A percentile compares a stretch with the other conserved stretches of the same genome.
phyloP scores from a whole-genome alignment of 1,284 basidiomycete species.

The Tremellales sp. region DNA sequence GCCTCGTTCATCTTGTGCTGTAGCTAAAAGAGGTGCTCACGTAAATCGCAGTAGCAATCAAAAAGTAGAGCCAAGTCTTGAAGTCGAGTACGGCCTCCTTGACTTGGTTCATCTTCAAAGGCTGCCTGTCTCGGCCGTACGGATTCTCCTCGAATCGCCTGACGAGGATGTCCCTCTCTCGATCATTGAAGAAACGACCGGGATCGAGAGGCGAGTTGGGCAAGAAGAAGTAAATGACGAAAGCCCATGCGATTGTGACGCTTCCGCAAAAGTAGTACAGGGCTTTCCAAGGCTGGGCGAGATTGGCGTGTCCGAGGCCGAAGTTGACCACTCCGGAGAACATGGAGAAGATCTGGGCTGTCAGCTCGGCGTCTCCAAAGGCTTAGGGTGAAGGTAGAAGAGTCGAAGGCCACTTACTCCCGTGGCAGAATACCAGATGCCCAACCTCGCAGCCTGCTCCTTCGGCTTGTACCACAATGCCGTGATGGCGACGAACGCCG shows the following conservation, averaged over 20 bases:
- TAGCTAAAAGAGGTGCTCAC: constrained; percentile 7
- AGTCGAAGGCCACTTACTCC: constrained; percentile 40
- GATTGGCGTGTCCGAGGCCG: constrained; percentile 47
- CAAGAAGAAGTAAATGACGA: constrained; percentile 48
- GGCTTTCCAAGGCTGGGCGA: constrained; percentile 51
- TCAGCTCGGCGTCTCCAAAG: background rate
- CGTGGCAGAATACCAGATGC: constrained; percentile 54
- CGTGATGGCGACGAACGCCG: constrained; percentile 53
- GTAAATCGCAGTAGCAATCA: constrained; percentile 46
- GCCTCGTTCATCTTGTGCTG: background rate
- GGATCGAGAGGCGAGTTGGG: constrained; percentile 50
- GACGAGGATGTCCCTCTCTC: constrained; percentile 44
- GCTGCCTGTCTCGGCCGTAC: constrained; percentile 29
- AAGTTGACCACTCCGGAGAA: constrained; percentile 53
- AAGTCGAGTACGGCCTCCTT: constrained; percentile 49
- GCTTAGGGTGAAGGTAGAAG: background rate
- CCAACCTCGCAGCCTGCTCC: constrained; percentile 44
- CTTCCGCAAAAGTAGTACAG: constrained; percentile 54
- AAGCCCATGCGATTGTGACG: constrained; percentile 51
- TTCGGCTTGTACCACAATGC: constrained; percentile 52
- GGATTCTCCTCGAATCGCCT: constrained; percentile 45
- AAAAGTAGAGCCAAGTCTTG: constrained; percentile 51
- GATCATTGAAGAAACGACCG: constrained; percentile 42
- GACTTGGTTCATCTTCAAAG: constrained; percentile 46
- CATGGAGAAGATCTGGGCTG: constrained; percentile 36